Conservation (phyloP, 2,329 filamentous ascomycete genomes). For the Setomelanomma holmii region DNA sequence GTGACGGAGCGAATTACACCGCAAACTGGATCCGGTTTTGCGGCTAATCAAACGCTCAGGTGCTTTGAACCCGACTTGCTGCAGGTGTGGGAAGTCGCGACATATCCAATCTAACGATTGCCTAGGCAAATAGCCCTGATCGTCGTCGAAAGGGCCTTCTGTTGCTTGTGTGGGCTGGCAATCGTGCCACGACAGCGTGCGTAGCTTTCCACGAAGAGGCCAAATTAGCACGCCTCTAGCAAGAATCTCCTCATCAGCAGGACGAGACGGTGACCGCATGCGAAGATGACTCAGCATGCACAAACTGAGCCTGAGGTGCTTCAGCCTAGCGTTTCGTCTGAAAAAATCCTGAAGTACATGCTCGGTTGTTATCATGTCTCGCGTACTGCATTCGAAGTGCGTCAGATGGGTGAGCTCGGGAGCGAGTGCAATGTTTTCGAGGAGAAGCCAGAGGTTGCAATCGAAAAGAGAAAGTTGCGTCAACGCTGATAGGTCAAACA, state of each 20-base stretch:
- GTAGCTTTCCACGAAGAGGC: background rate
- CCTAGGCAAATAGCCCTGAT: background rate
- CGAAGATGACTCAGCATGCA: background rate
- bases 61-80: slow-evolving; percentile 3
- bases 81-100: background rate
- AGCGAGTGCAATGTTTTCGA: background rate
- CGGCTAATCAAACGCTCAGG: background rate
- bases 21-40: background rate
- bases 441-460: background rate
- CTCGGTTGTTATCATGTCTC: background rate
- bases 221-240: background rate
- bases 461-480: slow-evolving; percentile 4
- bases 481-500: slow-evolving; percentile 5
- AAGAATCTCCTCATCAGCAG: background rate
- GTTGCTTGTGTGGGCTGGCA: background rate
- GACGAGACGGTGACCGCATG: too few relatives aligned
- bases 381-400: background rate
- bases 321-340: background rate
- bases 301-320: slow-evolving; percentile 1
- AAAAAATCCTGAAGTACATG: background rate
- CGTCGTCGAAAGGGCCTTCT: too few relatives aligned
- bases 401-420: background rate
- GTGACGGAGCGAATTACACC: background rate
- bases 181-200: background rate
- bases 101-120: background rate